Percentiles rank a stretch among this genome's conserved stretches.
phyloP scores from a whole-genome alignment of 169 alveolate species.

The Toxoplasma gondii region DNA sequence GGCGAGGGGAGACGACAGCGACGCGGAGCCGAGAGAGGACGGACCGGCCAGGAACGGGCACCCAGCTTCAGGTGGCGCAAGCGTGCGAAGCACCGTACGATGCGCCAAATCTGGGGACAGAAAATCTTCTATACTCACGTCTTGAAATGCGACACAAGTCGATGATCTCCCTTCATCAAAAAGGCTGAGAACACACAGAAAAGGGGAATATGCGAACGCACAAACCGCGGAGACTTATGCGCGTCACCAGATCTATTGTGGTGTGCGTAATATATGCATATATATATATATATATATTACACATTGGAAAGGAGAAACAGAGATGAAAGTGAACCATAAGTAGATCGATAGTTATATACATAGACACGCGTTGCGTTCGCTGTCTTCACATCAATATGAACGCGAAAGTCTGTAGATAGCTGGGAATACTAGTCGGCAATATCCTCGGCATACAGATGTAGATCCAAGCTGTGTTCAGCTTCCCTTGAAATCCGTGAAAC shows the following conservation, averaged over 20 bases:
- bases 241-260: background rate
- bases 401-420: too few relatives aligned
- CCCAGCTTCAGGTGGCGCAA: background rate
- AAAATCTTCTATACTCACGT: slow-evolving; percentile 8
- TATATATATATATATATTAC: too few relatives aligned
- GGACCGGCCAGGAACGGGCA: background rate
- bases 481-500: too few relatives aligned
- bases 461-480: too few relatives aligned
- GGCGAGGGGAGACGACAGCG: background rate
- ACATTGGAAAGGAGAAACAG: background rate
- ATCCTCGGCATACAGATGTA: too few relatives aligned
- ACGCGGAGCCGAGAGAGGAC: background rate
- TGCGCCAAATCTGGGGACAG: background rate
- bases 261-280: background rate
- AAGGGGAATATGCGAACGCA: background rate
- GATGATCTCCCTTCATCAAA: background rate
- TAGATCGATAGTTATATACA: too few relatives aligned
- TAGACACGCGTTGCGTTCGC: too few relatives aligned
- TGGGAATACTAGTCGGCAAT: too few relatives aligned
- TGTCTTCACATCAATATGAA: too few relatives aligned
- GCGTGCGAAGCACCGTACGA: background rate
- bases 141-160: background rate
- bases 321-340: background rate
- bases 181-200: background rate
- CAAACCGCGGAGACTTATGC: background rate